Conservation (phyloP, 352 stramenopile species). For the Hyaloperonospora brassicae region DNA sequence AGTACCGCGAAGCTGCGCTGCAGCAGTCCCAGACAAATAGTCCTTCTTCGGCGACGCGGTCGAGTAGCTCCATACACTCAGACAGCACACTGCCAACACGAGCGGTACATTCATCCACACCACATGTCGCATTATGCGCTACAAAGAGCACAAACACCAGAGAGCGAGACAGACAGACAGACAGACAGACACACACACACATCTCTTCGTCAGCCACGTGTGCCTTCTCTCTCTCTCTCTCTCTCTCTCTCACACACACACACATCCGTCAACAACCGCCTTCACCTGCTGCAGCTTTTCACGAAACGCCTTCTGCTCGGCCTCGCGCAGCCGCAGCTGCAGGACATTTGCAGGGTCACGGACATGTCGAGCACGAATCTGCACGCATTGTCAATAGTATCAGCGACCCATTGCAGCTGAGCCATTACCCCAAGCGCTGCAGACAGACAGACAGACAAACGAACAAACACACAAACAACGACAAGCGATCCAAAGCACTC, state of each 20-base stretch:
- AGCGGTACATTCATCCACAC: conserved; percentile 31
- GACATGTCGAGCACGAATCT: conserved; percentile 39
- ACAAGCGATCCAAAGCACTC: background rate
- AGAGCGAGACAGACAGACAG: no score
- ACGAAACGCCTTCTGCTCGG: conserved; percentile 32
- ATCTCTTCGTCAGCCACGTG: background rate
- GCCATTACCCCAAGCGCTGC: background rate
- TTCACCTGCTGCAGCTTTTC: conserved; percentile 30
- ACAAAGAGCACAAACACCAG: background rate
- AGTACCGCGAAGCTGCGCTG: conserved; percentile 17
- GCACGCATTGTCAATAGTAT: background rate
- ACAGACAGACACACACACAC: background rate
- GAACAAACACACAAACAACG: no score
- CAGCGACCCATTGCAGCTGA: background rate
- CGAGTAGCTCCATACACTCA: conserved; percentile 35
- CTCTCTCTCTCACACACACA: no score
- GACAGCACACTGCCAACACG: conserved; percentile 26
- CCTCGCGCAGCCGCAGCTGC: conserved; percentile 36
- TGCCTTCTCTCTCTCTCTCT: no score
- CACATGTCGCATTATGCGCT: conserved; percentile 35
- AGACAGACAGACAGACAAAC: no score
- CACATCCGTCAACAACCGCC: background rate
- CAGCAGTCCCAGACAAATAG: background rate
- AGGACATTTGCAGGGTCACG: conserved; percentile 45
- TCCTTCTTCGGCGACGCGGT: conserved; percentile 4